Percentiles rank a stretch among this genome's conserved stretches.
phyloP scores from a whole-genome alignment of 768 basidiomycete genomes.

The Calocera cornea region DNA sequence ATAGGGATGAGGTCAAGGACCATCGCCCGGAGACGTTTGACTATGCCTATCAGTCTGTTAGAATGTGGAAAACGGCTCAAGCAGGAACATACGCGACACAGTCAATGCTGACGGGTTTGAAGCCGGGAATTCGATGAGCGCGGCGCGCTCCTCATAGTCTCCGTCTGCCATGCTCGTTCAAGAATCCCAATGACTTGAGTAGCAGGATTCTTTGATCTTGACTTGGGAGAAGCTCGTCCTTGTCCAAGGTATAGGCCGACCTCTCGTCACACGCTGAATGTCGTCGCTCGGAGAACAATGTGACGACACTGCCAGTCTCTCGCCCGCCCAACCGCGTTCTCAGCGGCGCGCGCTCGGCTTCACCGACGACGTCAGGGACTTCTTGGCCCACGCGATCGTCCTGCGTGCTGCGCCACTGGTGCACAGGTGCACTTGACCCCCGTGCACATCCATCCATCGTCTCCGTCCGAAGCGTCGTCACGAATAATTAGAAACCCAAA shows the following conservation, averaged over 20 bases:
- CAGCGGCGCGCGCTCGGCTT: not conserved
- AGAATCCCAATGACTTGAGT: too few relatives aligned
- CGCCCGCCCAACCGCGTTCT: too few relatives aligned
- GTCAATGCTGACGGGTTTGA: not conserved
- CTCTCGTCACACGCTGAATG: too few relatives aligned
- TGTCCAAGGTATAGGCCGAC: too few relatives aligned
- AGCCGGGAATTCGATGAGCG: not conserved
- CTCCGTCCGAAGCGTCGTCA: too few relatives aligned
- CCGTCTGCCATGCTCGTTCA: not conserved
- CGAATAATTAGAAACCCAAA: not conserved
- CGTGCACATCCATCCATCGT: too few relatives aligned
- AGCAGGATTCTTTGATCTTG: too few relatives aligned
- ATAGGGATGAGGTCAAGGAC: conserved; percentile 65
- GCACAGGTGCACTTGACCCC: too few relatives aligned
- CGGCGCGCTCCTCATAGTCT: not conserved
- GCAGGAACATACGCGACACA: not conserved
- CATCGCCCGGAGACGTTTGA: conserved; percentile 64
- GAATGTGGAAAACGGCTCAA: not conserved
- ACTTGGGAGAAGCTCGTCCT: too few relatives aligned
- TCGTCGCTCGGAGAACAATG: too few relatives aligned
- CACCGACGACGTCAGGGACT: not conserved
- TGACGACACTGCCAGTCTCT: too few relatives aligned
- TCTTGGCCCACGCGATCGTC: not conserved
- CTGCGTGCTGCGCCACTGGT: conserved; percentile 1
- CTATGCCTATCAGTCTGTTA: conserved; percentile 42